Conservation (phyloP, 441 rosid species). For the Hypseocharis bilobata region DNA sequence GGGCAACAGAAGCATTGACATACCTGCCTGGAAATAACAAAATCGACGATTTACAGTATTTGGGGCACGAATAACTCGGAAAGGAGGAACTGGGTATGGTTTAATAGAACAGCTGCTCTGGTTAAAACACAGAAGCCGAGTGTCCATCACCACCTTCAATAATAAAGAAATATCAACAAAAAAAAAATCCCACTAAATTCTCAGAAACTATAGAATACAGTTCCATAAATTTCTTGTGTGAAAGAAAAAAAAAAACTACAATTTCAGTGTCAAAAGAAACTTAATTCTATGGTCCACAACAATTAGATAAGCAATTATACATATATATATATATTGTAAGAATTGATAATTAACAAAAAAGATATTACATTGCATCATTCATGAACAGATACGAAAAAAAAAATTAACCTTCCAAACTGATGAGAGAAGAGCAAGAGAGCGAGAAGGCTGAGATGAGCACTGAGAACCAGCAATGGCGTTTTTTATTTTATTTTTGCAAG, state of each 20-base stretch:
- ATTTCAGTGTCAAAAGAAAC: background rate
- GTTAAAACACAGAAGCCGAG: slow-evolving; percentile 34
- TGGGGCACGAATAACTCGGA: slow-evolving; percentile 7
- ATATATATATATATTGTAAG: background rate
- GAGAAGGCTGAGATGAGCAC: background rate
- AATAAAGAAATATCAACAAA: slow-evolving; percentile 8
- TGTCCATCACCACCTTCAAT: slow-evolving; percentile 40
- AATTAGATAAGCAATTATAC: background rate
- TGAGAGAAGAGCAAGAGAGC: background rate
- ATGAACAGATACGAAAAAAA: background rate
- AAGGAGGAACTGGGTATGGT: slow-evolving; percentile 17
- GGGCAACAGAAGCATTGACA: background rate
- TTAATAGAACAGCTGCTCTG: slow-evolving; percentile 19
- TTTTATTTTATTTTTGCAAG: too few relatives aligned
- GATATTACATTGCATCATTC: background rate
- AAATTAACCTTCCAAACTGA: background rate
- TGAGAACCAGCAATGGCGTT: too few relatives aligned
- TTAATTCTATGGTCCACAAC: background rate
- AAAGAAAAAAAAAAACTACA: background rate
- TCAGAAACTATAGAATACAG: background rate
- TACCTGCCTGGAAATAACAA: slow-evolving; percentile 24
- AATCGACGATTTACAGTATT: background rate
- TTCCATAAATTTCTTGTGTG: background rate
- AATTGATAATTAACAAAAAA: background rate
- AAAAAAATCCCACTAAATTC: background rate